These are phyloP conservation scores for Onygena corvina DNA, from an alignment of 2,329 filamentous ascomycete species.

Conservation along the genomic window DNA sequence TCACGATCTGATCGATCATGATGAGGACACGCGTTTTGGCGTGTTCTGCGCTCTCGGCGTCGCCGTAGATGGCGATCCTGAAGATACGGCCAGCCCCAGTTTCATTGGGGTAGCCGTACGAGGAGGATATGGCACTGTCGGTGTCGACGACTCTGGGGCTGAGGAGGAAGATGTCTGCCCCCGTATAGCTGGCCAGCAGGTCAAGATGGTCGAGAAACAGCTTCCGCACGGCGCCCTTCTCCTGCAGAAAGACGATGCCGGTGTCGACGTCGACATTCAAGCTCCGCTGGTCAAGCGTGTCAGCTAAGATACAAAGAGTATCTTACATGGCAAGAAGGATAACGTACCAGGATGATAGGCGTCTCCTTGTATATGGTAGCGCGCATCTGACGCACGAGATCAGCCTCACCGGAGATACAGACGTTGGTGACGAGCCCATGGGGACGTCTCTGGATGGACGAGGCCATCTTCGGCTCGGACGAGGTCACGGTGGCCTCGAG, in stretches of 20 bases:
- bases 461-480: conserved; percentile 59
- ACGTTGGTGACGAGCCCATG: conserved; percentile 68
- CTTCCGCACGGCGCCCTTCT: conserved; percentile 54
- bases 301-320: conserved; percentile 17
- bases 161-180: conserved; percentile 91
- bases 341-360: conserved; percentile 76
- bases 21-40: conserved; percentile 93
- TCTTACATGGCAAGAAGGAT: not conserved
- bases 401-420: conserved; percentile 75
- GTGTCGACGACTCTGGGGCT: conserved; percentile 75
- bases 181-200: conserved; percentile 73
- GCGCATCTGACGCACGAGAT: conserved; percentile 78
- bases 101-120: conserved; percentile 63
- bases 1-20: conserved; percentile 89
- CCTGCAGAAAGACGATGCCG: conserved; percentile 70
- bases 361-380: conserved; percentile 84
- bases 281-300: conserved; percentile 53
- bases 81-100: conserved; percentile 77
- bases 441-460: conserved; percentile 35
- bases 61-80: conserved; percentile 86
- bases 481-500: conserved; percentile 76
- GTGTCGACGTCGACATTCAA: conserved; percentile 89
- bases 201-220: conserved; percentile 76
- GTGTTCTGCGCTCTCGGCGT: conserved; percentile 89
- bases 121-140: conserved; percentile 61